Evolutionary conservation across 1,139 yeast species (phyloP).

Genomic region (Scheffersomyces insectosa): DNA sequence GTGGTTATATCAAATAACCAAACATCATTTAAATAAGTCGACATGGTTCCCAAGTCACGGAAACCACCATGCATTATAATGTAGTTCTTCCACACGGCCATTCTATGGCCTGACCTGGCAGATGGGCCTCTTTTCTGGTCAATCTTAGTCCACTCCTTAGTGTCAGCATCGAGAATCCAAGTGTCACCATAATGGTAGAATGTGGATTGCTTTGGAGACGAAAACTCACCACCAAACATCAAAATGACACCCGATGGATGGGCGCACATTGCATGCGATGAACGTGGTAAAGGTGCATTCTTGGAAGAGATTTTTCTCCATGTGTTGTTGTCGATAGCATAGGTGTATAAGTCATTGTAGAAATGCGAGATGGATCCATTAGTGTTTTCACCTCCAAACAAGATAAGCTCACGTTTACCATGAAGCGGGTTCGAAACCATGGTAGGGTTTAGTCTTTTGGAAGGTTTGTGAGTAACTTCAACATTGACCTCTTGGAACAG

Average conservation of each 20-base stretch:
- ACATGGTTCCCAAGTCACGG: constrained; percentile 80
- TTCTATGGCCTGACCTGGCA: constrained; percentile 89
- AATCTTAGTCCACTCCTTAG: constrained; percentile 88
- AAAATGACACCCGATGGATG: constrained; percentile 88
- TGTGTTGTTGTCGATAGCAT: constrained; percentile 71
- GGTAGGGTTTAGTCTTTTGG: constrained; percentile 70
- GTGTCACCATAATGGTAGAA: constrained; percentile 97
- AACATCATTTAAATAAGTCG: constrained; percentile 80
- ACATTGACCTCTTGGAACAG: constrained; percentile 71
- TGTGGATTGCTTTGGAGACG: constrained; percentile 93
- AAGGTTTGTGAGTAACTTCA: constrained; percentile 59
- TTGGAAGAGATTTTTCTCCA: constrained; percentile 84
- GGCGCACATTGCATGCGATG: constrained; percentile 91
- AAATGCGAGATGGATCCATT: constrained; percentile 63
- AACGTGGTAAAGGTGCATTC: constrained; percentile 88
- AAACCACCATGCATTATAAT: constrained; percentile 89
- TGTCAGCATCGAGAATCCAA: constrained; percentile 82
- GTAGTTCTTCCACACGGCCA: constrained; percentile 89
- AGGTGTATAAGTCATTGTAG: constrained; percentile 78
- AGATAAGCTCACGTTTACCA: constrained; percentile 71
- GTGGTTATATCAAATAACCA: constrained; percentile 92
- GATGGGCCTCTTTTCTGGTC: constrained; percentile 77
- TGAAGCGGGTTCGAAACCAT: constrained; percentile 76
- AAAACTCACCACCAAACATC: constrained; percentile 95
- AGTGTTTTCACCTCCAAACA: constrained; percentile 86